A percentile compares a stretch with the other conserved stretches of the same genome.
These are phyloP conservation scores for Selenicereus undatus DNA, from an alignment of 148 eudicot genomes.

Conservation along the genomic window DNA sequence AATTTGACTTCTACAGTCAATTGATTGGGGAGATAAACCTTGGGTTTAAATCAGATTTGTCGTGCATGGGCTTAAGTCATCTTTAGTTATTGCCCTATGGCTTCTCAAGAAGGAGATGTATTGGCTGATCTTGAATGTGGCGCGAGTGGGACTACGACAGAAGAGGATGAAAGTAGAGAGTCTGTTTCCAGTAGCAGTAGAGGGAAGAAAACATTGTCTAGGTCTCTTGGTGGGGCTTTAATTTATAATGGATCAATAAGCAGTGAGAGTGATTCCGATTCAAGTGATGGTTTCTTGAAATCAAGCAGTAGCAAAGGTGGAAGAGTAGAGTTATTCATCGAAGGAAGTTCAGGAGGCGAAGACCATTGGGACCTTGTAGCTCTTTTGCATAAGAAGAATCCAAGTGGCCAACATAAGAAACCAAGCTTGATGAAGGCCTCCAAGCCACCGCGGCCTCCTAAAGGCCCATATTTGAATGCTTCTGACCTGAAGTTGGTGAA, in stretches of 20 bases:
- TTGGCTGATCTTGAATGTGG: constrained; percentile 64
- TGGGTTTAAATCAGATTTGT: background rate
- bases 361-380: constrained; percentile 33
- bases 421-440: constrained; percentile 43
- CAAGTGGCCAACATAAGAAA: constrained; percentile 42
- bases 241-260: constrained; percentile 30
- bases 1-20: background rate
- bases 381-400: constrained; percentile 38
- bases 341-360: constrained; percentile 30
- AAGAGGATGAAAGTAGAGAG: constrained; percentile 37
- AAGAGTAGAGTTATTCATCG: constrained; percentile 32
- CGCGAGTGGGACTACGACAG: constrained; percentile 35
- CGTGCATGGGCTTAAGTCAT: constrained; percentile 11
- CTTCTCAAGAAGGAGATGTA: constrained; percentile 31
- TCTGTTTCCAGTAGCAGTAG: constrained; percentile 20
- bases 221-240: constrained; percentile 29
- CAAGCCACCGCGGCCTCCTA: constrained; percentile 84
- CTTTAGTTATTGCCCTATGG: constrained; percentile 24
- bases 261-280: constrained; percentile 25
- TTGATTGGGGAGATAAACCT: constrained; percentile 3
- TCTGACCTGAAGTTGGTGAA: constrained; percentile 57
- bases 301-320: constrained; percentile 17
- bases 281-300: constrained; percentile 17
- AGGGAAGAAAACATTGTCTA: constrained; percentile 32
- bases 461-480: constrained; percentile 54